Evolutionary conservation across 2,329 filamentous ascomycete genomes (phyloP).

Genomic region (Fusarium pininemorale): DNA sequence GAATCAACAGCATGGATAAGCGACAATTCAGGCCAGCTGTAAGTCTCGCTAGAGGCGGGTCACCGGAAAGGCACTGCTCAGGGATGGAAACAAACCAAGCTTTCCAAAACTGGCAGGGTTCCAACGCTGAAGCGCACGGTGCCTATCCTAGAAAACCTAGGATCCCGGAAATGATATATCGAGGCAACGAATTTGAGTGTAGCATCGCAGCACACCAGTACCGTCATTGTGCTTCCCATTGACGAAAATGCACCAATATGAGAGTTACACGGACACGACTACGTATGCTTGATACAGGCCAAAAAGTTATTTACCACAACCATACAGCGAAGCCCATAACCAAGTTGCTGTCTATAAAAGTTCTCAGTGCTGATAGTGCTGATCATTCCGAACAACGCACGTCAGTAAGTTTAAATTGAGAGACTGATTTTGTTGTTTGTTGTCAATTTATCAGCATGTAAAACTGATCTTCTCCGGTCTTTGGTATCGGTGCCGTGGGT

Average conservation of each 20-base stretch:
- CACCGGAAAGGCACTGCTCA: slow-evolving; percentile 37
- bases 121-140: slow-evolving; percentile 14
- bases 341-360: neutral
- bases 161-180: slow-evolving; percentile 22
- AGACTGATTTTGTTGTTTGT: neutral
- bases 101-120: slow-evolving; percentile 32
- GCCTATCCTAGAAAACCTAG: neutral
- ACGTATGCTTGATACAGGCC: neutral
- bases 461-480: neutral
- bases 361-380: neutral
- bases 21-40: slow-evolving; percentile 33
- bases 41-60: slow-evolving; percentile 35
- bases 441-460: neutral
- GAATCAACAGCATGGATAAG: slow-evolving; percentile 43
- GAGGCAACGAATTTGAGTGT: slow-evolving; percentile 13
- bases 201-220: slow-evolving; percentile 11
- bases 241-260: slow-evolving; percentile 28
- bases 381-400: neutral
- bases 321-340: neutral
- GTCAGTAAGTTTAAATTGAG: neutral
- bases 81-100: slow-evolving; percentile 22
- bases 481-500: neutral
- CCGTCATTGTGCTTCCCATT: slow-evolving; percentile 27
- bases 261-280: slow-evolving; percentile 24
- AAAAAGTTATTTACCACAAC: neutral